Evolutionary conservation across 2,329 filamentous ascomycete genomes (phyloP).

Genomic region (Claviceps citrina): DNA sequence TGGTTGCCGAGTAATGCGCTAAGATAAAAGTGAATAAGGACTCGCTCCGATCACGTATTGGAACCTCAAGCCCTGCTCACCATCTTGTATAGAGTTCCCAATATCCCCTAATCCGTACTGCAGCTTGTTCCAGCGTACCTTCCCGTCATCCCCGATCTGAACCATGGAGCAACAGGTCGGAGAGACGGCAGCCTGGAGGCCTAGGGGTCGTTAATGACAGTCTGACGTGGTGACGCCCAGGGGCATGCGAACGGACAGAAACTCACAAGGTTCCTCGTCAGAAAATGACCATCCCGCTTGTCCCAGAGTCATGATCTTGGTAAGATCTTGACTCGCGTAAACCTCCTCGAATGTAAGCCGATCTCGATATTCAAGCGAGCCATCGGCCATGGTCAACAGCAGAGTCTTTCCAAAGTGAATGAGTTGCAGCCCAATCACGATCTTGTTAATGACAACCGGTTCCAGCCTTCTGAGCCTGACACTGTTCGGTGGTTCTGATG

Average conservation of each 20-base stretch:
- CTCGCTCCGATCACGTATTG: neutral
- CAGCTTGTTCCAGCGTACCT: slow-evolving; percentile 42
- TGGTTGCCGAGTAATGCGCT: slow-evolving; percentile 41
- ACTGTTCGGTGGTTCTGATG: slow-evolving; percentile 17
- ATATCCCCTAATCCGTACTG: slow-evolving; percentile 35
- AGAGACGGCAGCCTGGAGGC: slow-evolving; percentile 44
- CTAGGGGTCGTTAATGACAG: slow-evolving; percentile 18
- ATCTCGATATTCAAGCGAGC: slow-evolving; percentile 66
- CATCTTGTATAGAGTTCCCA: slow-evolving; percentile 30
- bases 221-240: neutral
- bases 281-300: slow-evolving; percentile 66
- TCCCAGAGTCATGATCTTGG: slow-evolving; percentile 51
- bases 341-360: slow-evolving; percentile 56
- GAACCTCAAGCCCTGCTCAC: slow-evolving; percentile 18
- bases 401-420: slow-evolving; percentile 58
- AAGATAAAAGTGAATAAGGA: slow-evolving; percentile 7
- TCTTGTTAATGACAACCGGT: slow-evolving; percentile 54
- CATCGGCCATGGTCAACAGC: slow-evolving; percentile 63
- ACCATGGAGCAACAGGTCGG: slow-evolving; percentile 44
- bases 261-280: slow-evolving; percentile 48
- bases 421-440: slow-evolving; percentile 51
- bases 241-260: neutral
- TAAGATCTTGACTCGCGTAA: slow-evolving; percentile 46
- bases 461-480: slow-evolving; percentile 46
- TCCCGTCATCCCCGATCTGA: slow-evolving; percentile 42